Percentiles rank a stretch among this genome's conserved stretches.
phyloP scores from a whole-genome alignment of 169 alveolate genomes.

The Plasmodium gonderi region DNA sequence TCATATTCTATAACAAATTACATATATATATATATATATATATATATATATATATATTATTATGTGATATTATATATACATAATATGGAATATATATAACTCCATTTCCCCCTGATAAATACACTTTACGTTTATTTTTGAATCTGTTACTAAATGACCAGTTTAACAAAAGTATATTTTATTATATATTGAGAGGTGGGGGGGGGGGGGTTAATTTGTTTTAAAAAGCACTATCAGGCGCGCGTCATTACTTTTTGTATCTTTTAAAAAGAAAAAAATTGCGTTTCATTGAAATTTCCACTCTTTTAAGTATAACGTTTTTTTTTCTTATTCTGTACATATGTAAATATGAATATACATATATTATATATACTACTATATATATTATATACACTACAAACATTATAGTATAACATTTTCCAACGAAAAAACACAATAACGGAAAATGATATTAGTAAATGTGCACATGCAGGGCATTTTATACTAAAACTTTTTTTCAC shows the following conservation, averaged over 20 bases:
- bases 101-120: too few species aligned
- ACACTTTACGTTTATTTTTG: too few species aligned
- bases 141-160: neutral
- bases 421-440: neutral
- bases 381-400: too few species aligned
- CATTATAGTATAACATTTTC: neutral
- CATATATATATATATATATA: neutral
- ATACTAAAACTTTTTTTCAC: neutral
- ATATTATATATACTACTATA: neutral
- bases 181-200: neutral
- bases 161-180: neutral
- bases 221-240: neutral
- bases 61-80: too few species aligned
- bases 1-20: too few species aligned
- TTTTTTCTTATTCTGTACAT: neutral
- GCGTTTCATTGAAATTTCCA: slow-evolving; percentile 11
- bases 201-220: too few species aligned
- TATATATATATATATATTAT: too few species aligned
- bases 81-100: too few species aligned
- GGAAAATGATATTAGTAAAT: neutral
- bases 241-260: neutral
- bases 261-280: neutral
- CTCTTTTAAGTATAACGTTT: neutral
- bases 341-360: neutral
- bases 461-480: neutral